These are phyloP conservation scores for Phycomyces blakesleeanus DNA, from an alignment of 192 early-diverging fungal genomes.

Conservation along the genomic window DNA sequence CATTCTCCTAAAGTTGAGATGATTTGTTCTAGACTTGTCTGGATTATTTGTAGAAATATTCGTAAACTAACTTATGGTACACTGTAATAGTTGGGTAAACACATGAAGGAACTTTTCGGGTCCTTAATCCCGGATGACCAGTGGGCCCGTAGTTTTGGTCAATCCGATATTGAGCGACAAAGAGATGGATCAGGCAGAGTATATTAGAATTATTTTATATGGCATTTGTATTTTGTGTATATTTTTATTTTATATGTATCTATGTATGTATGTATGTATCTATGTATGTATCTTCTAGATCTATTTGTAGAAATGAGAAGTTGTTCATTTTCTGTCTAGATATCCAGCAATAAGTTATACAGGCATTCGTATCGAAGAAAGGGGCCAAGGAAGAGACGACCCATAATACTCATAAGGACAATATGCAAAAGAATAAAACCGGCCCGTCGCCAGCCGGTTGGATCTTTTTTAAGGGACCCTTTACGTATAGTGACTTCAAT, in stretches of 20 bases:
- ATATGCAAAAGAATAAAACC: not conserved
- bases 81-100: conserved; percentile 10
- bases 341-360: too few relatives aligned
- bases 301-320: too few relatives aligned
- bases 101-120: conserved; percentile 31
- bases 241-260: too few relatives aligned
- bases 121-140: conserved; percentile 28
- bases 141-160: conserved; percentile 21
- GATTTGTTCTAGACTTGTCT: too few relatives aligned
- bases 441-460: not conserved
- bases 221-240: too few relatives aligned
- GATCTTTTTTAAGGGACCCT: conserved; percentile 12
- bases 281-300: not conserved
- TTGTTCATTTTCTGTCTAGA: too few relatives aligned
- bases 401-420: conserved; percentile 3
- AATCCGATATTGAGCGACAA: conserved; percentile 9
- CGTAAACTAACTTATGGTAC: too few relatives aligned
- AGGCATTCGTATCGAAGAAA: conserved; percentile 15
- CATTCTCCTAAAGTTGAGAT: not conserved
- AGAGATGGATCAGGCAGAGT: not conserved
- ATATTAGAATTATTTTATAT: not conserved
- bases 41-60: too few relatives aligned
- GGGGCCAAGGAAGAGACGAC: conserved; percentile 19
- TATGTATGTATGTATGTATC: not conserved
- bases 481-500: conserved; percentile 10